Conservation (phyloP, 768 basidiomycete species). For the Trametes elegans region DNA sequence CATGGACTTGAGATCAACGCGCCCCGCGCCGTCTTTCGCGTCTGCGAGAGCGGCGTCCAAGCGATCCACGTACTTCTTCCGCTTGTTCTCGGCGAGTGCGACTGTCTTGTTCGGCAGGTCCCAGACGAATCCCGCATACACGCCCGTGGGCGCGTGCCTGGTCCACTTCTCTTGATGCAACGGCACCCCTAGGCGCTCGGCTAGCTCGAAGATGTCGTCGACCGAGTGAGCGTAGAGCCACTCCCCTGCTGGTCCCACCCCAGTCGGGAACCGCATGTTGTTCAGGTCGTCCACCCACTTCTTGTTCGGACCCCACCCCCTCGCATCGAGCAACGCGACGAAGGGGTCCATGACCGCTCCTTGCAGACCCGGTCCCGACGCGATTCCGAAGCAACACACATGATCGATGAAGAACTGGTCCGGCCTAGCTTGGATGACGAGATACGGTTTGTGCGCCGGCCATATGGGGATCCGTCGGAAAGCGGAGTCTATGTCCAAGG, state of each 20-base stretch:
- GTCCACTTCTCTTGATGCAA: slow-evolving; percentile 24
- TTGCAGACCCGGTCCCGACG: background rate
- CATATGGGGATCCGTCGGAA: background rate
- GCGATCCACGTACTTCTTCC: slow-evolving; percentile 23
- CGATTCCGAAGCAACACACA: background rate
- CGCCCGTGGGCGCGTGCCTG: slow-evolving; percentile 22
- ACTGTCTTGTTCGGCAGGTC: slow-evolving; percentile 28
- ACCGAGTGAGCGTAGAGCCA: background rate
- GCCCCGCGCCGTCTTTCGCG: background rate
- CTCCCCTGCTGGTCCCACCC: background rate
- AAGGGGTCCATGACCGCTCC: slow-evolving; percentile 2
- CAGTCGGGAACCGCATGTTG: background rate
- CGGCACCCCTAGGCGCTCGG: slow-evolving; percentile 23
- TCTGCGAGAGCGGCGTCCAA: slow-evolving; percentile 16
- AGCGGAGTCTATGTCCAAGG: slow-evolving; percentile 2
- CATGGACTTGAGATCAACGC: slow-evolving; percentile 15
- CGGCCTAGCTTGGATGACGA: background rate
- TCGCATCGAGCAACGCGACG: slow-evolving; percentile 1
- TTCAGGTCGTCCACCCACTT: slow-evolving; percentile 13
- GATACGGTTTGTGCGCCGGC: background rate
- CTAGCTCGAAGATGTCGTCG: background rate
- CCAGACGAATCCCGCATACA: slow-evolving; percentile 34
- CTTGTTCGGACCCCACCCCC: background rate
- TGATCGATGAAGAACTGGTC: slow-evolving; percentile 1
- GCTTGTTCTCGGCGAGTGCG: slow-evolving; percentile 32